Evolutionary conservation across 1,139 yeast species (phyloP), one percentile per base, ranked within the genome.

Genomic region (Suhomyces coccinellae): DNA sequence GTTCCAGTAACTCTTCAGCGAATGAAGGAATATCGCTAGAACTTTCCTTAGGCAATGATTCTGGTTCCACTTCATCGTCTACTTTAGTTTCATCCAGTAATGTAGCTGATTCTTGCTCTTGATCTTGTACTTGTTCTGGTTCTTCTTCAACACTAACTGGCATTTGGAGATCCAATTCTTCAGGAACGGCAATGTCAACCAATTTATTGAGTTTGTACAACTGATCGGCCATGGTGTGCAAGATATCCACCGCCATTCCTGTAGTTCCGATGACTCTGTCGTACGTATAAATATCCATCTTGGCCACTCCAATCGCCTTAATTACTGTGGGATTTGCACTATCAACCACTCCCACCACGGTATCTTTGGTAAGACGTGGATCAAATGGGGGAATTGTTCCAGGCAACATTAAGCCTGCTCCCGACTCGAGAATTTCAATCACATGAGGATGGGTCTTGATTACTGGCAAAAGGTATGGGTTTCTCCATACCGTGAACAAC

Each of bases 321-420:
- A 83, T 76, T 12, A 85, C 84, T 2, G 75, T 63, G 0, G 96
- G 95, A 20, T 71, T 59, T n/a, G 75, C 70, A 31, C 73, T 70
- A 49, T 80, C 79, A 0, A 83, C 87, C 30, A 93, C 74, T 0
- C 87, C 96, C 14, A 88, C 96, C n/a, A 85, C 61, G 0, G 75
- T 57, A 1, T 85, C 91, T 42, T 65, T 66, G 2, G 55, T 57
- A 4, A 80, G 59, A 34, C 73, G 48, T 0, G 53, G 41, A 39
- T 85, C 89, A 56, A 86, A 84, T 0, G 96, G 96, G 0, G 89
- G 87, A 6, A 87, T 71, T 3, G 93, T 82, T 0, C 99, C 99
- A 0, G 96, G 95, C 30, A 87, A 72, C 97, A 93, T 91, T 55
- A 93, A 71, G 61, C 91, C 85, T 0, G 98, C 97, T 8, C 97